Evolutionary conservation across 1,284 basidiomycete species (phyloP).

Genomic region (Apiotrichum akiyoshidainum): DNA sequence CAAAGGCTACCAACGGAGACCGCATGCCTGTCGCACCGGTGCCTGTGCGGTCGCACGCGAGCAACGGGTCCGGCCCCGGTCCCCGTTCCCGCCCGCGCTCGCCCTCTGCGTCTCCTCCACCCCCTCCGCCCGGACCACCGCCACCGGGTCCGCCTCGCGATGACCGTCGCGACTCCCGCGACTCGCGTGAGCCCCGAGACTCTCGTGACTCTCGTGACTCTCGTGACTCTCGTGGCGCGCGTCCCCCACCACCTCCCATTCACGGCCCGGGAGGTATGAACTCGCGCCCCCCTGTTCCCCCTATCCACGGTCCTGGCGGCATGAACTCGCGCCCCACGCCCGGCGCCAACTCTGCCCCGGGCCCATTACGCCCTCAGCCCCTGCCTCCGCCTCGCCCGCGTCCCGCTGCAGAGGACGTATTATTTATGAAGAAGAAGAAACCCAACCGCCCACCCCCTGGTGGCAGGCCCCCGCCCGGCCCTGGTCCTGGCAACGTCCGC

Average conservation of each 20-base stretch:
- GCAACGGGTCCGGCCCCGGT: too few species aligned
- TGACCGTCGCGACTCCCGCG: background rate
- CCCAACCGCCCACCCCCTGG: too few species aligned
- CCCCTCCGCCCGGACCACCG: background rate
- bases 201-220: too few species aligned
- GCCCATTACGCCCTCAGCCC: background rate
- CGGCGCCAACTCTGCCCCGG: background rate
- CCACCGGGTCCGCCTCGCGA: conserved; percentile 1
- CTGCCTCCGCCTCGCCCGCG: conserved; percentile 12
- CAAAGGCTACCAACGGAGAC: background rate
- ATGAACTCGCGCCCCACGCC: background rate
- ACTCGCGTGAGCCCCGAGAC: background rate
- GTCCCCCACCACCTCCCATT: conserved; percentile 5
- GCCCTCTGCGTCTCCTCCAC: background rate
- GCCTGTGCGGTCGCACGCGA: background rate
- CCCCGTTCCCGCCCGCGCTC: too few species aligned
- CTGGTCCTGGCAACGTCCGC: conserved; percentile 17
- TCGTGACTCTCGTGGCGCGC: background rate
- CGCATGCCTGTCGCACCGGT: background rate
- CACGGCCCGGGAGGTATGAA: background rate
- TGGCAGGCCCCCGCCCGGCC: background rate
- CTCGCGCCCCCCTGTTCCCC: conserved; percentile 4
- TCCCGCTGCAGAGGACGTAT: conserved; percentile 32
- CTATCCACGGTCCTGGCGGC: background rate
- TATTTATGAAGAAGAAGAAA: conserved; percentile 44